Conservation (phyloP, 345 rosid species). For the Gossypium rotundifolium region DNA sequence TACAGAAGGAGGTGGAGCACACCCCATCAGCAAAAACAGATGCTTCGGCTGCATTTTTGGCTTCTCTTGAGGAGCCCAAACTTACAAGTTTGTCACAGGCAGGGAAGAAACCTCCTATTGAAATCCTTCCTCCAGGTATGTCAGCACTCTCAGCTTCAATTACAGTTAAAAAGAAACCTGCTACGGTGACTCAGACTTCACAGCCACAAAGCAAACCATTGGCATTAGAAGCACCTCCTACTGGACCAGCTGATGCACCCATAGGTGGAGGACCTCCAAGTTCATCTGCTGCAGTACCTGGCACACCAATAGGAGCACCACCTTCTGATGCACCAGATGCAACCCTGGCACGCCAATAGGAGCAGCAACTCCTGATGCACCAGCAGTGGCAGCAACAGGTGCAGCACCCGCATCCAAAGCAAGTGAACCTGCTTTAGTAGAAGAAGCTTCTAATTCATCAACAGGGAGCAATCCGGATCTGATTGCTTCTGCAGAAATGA, state of each 20-base stretch:
- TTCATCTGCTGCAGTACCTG: conserved; percentile 21
- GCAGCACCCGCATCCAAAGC: conserved; percentile 30
- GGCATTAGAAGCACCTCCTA: conserved; percentile 60
- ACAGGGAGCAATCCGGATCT: conserved; percentile 31
- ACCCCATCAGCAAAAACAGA: conserved; percentile 73
- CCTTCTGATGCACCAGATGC: conserved; percentile 21
- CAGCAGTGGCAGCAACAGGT: background rate
- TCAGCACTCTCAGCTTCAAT: conserved; percentile 75
- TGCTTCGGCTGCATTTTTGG: conserved; percentile 88
- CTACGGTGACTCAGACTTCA: conserved; percentile 30
- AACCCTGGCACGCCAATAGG: conserved; percentile 16
- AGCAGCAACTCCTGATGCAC: conserved; percentile 14
- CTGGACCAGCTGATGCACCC: conserved; percentile 26
- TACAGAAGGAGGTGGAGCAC: conserved; percentile 86
- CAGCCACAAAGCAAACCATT: conserved; percentile 60
- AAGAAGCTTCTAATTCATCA: conserved; percentile 24
- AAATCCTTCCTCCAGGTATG: conserved; percentile 95
- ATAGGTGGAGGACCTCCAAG: conserved; percentile 23
- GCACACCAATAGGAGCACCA: conserved; percentile 26
- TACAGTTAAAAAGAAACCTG: conserved; percentile 66
- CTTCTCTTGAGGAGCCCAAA: conserved; percentile 90
- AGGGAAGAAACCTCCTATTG: conserved; percentile 75
- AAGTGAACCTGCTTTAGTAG: conserved; percentile 34
- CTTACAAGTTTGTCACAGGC: conserved; percentile 88
- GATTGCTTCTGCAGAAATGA: conserved; percentile 25